Evolutionary conservation across 352 stramenopile species (phyloP), one percentile per base, ranked within the genome.

Genomic region (Elongisporangium undulatum): DNA sequence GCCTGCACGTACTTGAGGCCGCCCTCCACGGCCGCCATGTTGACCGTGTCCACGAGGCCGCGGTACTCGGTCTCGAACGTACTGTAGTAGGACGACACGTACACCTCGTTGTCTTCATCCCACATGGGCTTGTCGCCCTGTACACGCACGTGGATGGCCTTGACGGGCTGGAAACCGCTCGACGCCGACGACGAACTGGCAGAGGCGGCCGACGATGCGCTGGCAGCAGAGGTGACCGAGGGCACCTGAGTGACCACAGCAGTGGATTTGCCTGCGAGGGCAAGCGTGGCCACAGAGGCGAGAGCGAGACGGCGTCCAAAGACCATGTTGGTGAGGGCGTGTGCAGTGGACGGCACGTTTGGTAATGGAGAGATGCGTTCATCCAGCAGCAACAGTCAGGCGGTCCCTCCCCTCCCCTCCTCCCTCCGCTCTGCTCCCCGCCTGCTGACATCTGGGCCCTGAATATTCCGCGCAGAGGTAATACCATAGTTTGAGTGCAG

Each of bases 1-100:
- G 79, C 74, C 53, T 82, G 72, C 1, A 87, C 71, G 58, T 88
- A 86, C 58, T 80, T 87, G 53, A 88, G 69, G 22, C 72, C 77
- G 26, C 75, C 71, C 63, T 89, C 79, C 2, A 89, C 66, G 0
- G 72, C 59, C 16, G 75, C 75, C 63, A 72, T 81, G 55, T 84
- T 84, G 54, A 84, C 75, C 34, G 75, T 82, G 61, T 84, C 75
- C 0, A 77, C 60, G 1, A 85, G 65, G 7, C 62, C 72, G 19
- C 59, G 61, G 51, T 82, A 79, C 34, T 82, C 71, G 10, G 67
- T 61, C 2, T 77, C 78, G 20, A 87, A 77, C 0, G 55, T 68
- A 12, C 45, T 61, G 41, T 74, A 72, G 59, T 81, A 90, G 10
- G 50, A 51, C 4, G 72, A 77, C 13, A 72, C 62, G 48, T 74